Conservation (phyloP, 2,329 filamentous ascomycete genomes). For the Daldinia sp. region DNA sequence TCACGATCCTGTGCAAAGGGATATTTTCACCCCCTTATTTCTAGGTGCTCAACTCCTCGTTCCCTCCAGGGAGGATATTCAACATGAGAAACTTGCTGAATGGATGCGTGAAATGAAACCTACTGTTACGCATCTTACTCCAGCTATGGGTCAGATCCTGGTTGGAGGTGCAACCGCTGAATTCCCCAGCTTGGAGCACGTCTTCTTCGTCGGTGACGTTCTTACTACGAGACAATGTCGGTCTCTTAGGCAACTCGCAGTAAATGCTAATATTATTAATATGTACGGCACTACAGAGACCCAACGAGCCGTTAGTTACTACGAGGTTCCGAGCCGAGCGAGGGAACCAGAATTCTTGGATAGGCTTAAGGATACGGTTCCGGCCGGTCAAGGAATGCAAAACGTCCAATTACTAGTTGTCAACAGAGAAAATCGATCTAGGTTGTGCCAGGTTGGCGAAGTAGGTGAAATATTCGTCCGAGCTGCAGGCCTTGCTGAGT, state of each 20-base stretch:
- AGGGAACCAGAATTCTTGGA: constrained; percentile 68
- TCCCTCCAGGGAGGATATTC: constrained; percentile 83
- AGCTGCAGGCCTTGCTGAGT: constrained; percentile 74
- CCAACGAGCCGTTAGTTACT: constrained; percentile 76
- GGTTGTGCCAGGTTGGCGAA: constrained; percentile 24
- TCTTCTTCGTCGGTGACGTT: constrained; percentile 92
- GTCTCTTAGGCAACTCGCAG: constrained; percentile 76
- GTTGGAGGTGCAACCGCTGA: constrained; percentile 82
- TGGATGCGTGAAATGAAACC: constrained; percentile 83
- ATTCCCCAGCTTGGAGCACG: constrained; percentile 79
- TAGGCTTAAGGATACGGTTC: constrained; percentile 72
- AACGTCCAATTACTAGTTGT: constrained; percentile 79
- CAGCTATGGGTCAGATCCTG: constrained; percentile 95
- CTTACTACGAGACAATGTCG: constrained; percentile 85
- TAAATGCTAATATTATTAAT: constrained; percentile 79
- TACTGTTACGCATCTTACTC: constrained; percentile 88
- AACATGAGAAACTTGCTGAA: constrained; percentile 83
- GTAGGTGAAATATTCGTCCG: constrained; percentile 59
- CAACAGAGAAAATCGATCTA: constrained; percentile 58
- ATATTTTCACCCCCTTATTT: constrained; percentile 93
- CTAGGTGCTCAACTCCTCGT: constrained; percentile 81
- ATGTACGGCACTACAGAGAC: constrained; percentile 87
- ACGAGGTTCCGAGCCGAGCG: constrained; percentile 70
- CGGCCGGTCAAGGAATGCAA: constrained; percentile 77
- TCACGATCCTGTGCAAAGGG: constrained; percentile 72